A percentile compares a stretch with the other conserved stretches of the same genome.
Evolutionary conservation across 768 basidiomycete genomes (phyloP).

Genomic region (Boletus rex-veris): DNA sequence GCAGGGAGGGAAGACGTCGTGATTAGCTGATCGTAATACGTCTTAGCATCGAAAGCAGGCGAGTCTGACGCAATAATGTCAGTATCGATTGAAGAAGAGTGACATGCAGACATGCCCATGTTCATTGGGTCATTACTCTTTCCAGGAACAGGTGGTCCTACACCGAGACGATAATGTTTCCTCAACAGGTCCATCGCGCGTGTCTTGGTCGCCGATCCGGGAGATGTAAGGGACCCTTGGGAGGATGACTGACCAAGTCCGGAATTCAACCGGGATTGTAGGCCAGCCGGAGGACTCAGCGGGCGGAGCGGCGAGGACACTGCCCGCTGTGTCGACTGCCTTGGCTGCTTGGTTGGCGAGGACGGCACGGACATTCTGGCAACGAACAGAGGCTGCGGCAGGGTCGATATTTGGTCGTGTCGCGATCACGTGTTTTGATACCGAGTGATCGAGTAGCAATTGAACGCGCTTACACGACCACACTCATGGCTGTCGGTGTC

Average conservation of each 20-base stretch:
- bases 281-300: slow-evolving; percentile 31
- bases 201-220: slow-evolving; percentile 40
- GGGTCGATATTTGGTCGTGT: background rate
- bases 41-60: slow-evolving; percentile 73
- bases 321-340: slow-evolving; percentile 31
- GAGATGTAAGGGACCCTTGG: slow-evolving; percentile 24
- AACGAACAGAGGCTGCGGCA: background rate
- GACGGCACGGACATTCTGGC: slow-evolving; percentile 11
- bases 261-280: slow-evolving; percentile 14
- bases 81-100: background rate
- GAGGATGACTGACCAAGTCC: slow-evolving; percentile 22
- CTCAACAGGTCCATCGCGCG: slow-evolving; percentile 74
- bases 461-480: slow-evolving; percentile 1
- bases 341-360: slow-evolving; percentile 15
- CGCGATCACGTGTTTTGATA: slow-evolving; percentile 27
- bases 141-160: slow-evolving; percentile 63
- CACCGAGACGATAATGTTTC: slow-evolving; percentile 83
- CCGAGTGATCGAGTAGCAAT: slow-evolving; percentile 5
- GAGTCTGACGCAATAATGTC: slow-evolving; percentile 52
- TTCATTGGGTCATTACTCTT: slow-evolving; percentile 75
- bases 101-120: slow-evolving; percentile 48
- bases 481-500: slow-evolving; percentile 9
- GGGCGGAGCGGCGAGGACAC: slow-evolving; percentile 47
- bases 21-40: slow-evolving; percentile 83
- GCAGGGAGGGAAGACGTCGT: slow-evolving; percentile 72